Evolutionary conservation across 176 grass and related monocot species (phyloP), one percentile per base, ranked within the genome.

Genomic region (Themeda triandra): DNA sequence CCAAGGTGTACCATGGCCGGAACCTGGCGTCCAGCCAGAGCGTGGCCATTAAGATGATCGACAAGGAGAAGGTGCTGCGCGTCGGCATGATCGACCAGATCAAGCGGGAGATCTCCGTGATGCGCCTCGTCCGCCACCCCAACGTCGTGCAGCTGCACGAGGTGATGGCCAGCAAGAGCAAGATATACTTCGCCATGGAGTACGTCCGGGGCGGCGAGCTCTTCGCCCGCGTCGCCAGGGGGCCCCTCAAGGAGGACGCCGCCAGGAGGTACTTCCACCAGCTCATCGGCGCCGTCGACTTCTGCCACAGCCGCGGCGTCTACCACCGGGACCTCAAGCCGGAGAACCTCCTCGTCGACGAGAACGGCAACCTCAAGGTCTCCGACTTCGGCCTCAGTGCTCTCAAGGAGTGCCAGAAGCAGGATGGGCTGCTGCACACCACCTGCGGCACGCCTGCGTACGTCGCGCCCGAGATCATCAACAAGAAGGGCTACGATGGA

Each of bases 171-270:
- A 97, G 88, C 86, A 97, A 94, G 88, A 91, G 75, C 78, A 94
- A 92, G 84, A 97, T 97, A 83, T 97, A 97, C 83, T 97, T 97
- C 4, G 88, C 91, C 23, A 97, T 97, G 92, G 95, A 97, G 86
- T 97, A 97, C 24, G 88, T 97, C 40, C 84, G 85, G 13, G 95
- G 95, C 0, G 90, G 92, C 3, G 95, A 97, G 84, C 95, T 97
- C 15, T 97, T 97, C 82, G 80, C 60, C 58, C 87, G 73, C 69
- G 90, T 97, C 13, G 79, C 92, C 17, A 86, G 88, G 73, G 92
- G 95, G 11, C 83, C 88, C 17, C 83, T 97, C 64, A 92, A 89
- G 83, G 90, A 97, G 79, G 90, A 94, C 17, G 58, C 31, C 11
- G 88, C 95, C 0, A 87, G 86, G 78, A 84, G 84, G 80, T 97